Evolutionary conservation across 805 yeast genomes (phyloP).

Genomic region (Pichia deserticola): DNA sequence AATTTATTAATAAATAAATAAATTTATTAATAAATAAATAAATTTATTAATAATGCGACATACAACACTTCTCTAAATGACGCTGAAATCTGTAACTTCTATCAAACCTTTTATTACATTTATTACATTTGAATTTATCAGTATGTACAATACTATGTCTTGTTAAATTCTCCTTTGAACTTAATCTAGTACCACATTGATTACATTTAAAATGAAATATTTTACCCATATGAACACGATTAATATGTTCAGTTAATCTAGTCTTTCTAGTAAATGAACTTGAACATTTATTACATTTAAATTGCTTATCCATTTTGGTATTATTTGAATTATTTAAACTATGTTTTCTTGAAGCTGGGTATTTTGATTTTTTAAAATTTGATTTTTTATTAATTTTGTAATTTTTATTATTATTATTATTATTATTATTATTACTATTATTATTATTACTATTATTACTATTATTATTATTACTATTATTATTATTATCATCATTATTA

Average conservation of each 20-base stretch:
- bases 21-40: not conserved
- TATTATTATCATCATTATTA: not conserved
- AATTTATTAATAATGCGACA: not conserved
- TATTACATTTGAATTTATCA: conserved; percentile 19
- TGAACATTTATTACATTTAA: conserved; percentile 17
- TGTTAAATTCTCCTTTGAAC: conserved; percentile 23
- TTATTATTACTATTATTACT: not conserved
- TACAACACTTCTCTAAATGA: conserved; percentile 18
- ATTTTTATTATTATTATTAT: not conserved
- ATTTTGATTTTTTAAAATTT: not conserved
- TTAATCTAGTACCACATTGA: conserved; percentile 16
- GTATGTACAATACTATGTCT: conserved; percentile 25
- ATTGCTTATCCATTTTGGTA: conserved; percentile 10
- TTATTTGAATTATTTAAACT: not conserved
- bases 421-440: not conserved
- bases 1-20: too few relatives aligned
- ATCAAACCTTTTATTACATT: conserved; percentile 21
- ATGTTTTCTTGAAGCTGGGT: not conserved
- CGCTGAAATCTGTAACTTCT: conserved; percentile 19
- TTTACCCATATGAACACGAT: conserved; percentile 19
- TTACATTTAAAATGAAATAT: conserved; percentile 16
- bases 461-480: not conserved
- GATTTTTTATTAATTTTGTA: not conserved
- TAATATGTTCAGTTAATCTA: conserved; percentile 20
- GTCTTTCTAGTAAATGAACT: conserved; percentile 23